phyloP scores from a whole-genome alignment of 257 asterid genomes.

The Fraxinus americana region DNA sequence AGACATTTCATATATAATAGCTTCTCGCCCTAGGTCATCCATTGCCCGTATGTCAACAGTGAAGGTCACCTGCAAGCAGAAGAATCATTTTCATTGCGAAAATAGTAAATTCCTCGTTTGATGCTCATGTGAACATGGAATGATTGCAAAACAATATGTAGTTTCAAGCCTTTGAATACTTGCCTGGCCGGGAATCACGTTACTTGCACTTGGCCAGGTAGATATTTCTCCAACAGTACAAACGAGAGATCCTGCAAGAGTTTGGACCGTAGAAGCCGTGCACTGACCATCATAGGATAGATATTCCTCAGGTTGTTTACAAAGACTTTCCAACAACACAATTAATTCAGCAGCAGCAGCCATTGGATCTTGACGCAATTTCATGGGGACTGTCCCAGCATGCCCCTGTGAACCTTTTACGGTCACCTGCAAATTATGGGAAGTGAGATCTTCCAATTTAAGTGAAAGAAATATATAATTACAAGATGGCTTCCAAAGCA shows the following conservation, averaged over 20 bases:
- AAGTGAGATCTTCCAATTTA: constrained; percentile 4
- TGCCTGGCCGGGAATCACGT: constrained; percentile 99
- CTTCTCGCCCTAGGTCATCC: constrained; percentile 90
- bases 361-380: constrained; percentile 96
- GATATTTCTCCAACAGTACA: constrained; percentile 98
- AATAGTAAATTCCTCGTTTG: constrained; percentile 3
- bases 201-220: constrained; percentile 98
- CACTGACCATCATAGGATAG: constrained; percentile 76
- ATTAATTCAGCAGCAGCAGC: constrained; percentile 93
- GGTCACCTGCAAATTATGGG: constrained; percentile 56
- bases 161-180: constrained; percentile 31
- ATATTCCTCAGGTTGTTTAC: constrained; percentile 81
- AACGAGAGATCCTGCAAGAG: constrained; percentile 90
- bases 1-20: constrained; percentile 73
- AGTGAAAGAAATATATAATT: background rate
- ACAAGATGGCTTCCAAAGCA: constrained; percentile 8
- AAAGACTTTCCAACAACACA: constrained; percentile 75
- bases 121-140: background rate
- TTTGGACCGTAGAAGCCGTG: constrained; percentile 53
- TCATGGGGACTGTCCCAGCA: constrained; percentile 98
- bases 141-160: background rate
- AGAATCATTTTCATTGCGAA: background rate
- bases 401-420: constrained; percentile 99
- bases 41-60: constrained; percentile 90
- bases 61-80: constrained; percentile 66